A percentile compares a stretch with the other conserved stretches of the same genome.
These are phyloP conservation scores for Ehretia macrophylla DNA, from an alignment of 257 asterid genomes.

Conservation along the genomic window DNA sequence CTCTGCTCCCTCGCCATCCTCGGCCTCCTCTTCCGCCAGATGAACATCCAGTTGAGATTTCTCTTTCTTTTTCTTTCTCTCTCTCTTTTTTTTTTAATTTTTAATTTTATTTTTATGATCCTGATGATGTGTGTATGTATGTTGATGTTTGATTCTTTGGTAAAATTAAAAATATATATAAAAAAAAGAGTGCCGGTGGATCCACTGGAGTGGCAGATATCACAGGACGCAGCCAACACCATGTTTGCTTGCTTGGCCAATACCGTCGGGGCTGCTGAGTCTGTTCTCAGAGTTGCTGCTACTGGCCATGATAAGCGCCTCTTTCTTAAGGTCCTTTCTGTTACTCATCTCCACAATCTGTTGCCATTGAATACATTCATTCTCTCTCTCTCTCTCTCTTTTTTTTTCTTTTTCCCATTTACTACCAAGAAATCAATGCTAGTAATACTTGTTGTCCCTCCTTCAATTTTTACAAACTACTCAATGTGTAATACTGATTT, in stretches of 20 bases:
- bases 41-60: constrained; percentile 54
- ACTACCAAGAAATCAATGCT: neutral
- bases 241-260: constrained; percentile 87
- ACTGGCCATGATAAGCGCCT: constrained; percentile 95
- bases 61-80: neutral
- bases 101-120: no score
- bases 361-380: no score
- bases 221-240: constrained; percentile 76
- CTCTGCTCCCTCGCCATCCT: constrained; percentile 88
- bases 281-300: constrained; percentile 98
- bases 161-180: no score
- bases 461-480: no score
- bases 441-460: no score
- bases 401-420: no score
- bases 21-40: constrained; percentile 94
- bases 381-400: neutral
- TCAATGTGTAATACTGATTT: no score
- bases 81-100: no score
- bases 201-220: constrained; percentile 98
- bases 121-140: no score
- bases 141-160: no score
- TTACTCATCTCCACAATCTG: no score
- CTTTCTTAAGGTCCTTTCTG: constrained; percentile 59
- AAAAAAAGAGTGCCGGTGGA: constrained; percentile 71
- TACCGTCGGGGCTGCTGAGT: constrained; percentile 95